These are phyloP conservation scores for Tetracentron sinense DNA, from an alignment of 164 flowering plant species.

Conservation along the genomic window DNA sequence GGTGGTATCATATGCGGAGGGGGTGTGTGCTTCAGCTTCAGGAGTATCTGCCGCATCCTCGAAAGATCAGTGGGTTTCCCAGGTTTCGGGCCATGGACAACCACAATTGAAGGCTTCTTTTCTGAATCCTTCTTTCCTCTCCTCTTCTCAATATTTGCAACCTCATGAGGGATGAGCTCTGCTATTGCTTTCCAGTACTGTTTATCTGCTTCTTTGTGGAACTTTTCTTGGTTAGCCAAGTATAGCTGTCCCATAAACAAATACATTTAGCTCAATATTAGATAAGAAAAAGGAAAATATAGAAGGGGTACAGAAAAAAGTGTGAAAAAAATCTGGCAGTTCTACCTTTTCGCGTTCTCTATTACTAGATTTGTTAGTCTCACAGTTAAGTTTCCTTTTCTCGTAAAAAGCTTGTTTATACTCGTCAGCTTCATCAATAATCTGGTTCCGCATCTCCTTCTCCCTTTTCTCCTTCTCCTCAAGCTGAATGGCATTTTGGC, in stretches of 20 bases:
- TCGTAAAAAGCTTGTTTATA: conserved; percentile 70
- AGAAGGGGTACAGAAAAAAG: background rate
- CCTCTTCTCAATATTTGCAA: conserved; percentile 77
- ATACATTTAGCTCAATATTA: background rate
- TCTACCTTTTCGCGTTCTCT: conserved; percentile 89
- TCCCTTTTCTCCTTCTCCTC: conserved; percentile 93
- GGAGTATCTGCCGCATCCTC: conserved; percentile 74
- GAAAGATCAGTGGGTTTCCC: conserved; percentile 92
- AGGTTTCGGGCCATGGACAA: conserved; percentile 88
- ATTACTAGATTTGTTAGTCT: conserved; percentile 64
- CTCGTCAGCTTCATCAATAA: conserved; percentile 85
- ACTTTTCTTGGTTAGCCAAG: conserved; percentile 84
- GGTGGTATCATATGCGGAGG: conserved; percentile 92
- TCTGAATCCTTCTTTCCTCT: conserved; percentile 84
- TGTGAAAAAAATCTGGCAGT: background rate
- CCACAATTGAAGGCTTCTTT: conserved; percentile 73
- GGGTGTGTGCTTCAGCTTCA: conserved; percentile 85
- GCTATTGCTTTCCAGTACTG: conserved; percentile 95
- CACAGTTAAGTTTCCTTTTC: conserved; percentile 67
- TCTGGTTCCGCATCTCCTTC: conserved; percentile 79
- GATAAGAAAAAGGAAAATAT: background rate
- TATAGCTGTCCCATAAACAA: conserved; percentile 40
- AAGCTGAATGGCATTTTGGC: conserved; percentile 77
- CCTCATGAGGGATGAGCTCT: conserved; percentile 80
- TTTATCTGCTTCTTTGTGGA: conserved; percentile 84